Evolutionary conservation across 352 stramenopile species (phyloP).

Genomic region (Hyaloperonospora arabidopsidis): DNA sequence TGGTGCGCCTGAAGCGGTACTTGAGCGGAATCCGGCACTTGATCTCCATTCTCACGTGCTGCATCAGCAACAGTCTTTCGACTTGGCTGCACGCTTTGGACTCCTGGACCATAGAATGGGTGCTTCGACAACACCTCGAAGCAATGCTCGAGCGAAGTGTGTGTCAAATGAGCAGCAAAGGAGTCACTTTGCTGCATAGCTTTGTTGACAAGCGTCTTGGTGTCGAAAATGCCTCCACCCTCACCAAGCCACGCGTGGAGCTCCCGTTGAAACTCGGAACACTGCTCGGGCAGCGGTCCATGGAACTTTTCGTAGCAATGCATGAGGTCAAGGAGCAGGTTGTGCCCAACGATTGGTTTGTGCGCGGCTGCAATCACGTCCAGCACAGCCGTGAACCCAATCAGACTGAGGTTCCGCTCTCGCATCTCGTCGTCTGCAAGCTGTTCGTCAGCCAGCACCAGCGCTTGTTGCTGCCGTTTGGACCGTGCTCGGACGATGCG

Average conservation of each 20-base stretch:
- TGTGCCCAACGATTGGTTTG: slow-evolving; percentile 66
- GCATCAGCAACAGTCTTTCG: slow-evolving; percentile 1
- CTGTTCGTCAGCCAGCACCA: slow-evolving; percentile 29
- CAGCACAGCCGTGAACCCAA: slow-evolving; percentile 63
- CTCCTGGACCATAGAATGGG: slow-evolving; percentile 55
- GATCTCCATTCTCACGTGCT: slow-evolving; percentile 5
- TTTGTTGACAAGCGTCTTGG: slow-evolving; percentile 57
- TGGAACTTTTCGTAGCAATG: slow-evolving; percentile 79
- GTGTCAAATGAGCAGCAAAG: slow-evolving; percentile 47
- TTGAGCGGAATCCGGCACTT: slow-evolving; percentile 13
- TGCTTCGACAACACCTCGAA: slow-evolving; percentile 47
- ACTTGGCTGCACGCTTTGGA: slow-evolving; percentile 26
- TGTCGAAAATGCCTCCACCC: slow-evolving; percentile 52
- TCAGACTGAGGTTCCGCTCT: slow-evolving; percentile 46
- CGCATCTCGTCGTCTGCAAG: slow-evolving; percentile 26
- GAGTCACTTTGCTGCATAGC: slow-evolving; percentile 59
- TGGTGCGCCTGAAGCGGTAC: slow-evolving; percentile 48
- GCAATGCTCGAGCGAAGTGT: slow-evolving; percentile 61
- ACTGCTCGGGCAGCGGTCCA: slow-evolving; percentile 41
- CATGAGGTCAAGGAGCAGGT: slow-evolving; percentile 75
- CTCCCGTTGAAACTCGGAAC: slow-evolving; percentile 49
- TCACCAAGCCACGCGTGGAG: slow-evolving; percentile 43
- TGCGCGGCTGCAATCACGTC: slow-evolving; percentile 35
- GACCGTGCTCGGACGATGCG: slow-evolving; percentile 34
- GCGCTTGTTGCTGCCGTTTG: slow-evolving; percentile 18